Evolutionary conservation across 441 rosid genomes (phyloP).

Genomic region (Arabidopsis lyrata): DNA sequence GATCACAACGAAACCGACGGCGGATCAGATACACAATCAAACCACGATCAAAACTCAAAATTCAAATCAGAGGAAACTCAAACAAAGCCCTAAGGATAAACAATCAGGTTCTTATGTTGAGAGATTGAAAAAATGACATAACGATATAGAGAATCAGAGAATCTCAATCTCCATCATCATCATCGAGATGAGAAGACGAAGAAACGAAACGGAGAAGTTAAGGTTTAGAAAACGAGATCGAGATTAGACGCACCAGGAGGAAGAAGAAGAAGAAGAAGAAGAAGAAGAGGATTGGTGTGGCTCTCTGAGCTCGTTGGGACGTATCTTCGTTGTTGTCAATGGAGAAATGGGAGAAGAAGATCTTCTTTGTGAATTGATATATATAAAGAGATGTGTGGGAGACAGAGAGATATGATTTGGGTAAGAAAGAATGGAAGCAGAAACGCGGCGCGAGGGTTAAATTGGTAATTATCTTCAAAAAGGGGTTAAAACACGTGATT

Average conservation of each 20-base stretch:
- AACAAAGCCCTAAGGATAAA: neutral
- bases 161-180: constrained; percentile 14
- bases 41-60: neutral
- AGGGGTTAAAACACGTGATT: constrained; percentile 1
- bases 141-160: constrained; percentile 2
- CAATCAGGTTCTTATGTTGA: neutral
- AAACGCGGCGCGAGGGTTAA: constrained; percentile 30
- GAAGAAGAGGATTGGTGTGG: constrained; percentile 23
- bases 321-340: constrained; percentile 10
- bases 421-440: neutral
- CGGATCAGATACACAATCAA: constrained; percentile 17
- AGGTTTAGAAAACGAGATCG: constrained; percentile 11
- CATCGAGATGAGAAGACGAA: constrained; percentile 7
- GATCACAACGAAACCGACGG: constrained; percentile 16
- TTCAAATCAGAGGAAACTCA: constrained; percentile 1
- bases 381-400: constrained; percentile 25
- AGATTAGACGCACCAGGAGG: constrained; percentile 41
- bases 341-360: constrained; percentile 4
- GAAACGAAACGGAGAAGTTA: neutral
- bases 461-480: constrained; percentile 11
- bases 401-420: constrained; percentile 31
- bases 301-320: neutral
- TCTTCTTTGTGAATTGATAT: neutral
- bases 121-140: neutral
- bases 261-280: constrained; percentile 32